Evolutionary conservation across 164 flowering plant species (phyloP).

Genomic region (Chimonanthus praecox): DNA sequence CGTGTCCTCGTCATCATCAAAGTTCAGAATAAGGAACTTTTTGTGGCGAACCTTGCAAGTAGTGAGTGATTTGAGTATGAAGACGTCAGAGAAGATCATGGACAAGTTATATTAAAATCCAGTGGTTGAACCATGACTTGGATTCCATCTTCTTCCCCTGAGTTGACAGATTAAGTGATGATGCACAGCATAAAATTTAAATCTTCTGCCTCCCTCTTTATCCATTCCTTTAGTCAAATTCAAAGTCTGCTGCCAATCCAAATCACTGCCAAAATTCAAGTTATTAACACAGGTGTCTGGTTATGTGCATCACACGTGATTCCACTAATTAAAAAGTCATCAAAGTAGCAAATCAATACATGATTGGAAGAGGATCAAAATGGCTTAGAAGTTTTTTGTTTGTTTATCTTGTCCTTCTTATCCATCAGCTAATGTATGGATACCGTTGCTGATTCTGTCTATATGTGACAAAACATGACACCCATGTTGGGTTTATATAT

Average conservation of each 20-base stretch:
- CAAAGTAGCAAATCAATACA: not conserved
- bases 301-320: not conserved
- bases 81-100: not conserved
- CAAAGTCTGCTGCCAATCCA: too few relatives aligned
- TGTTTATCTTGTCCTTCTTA: not conserved
- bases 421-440: not conserved
- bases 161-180: not conserved
- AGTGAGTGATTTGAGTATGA: not conserved
- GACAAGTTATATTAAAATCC: conserved; percentile 23
- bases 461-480: conserved; percentile 1
- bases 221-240: not conserved
- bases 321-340: not conserved
- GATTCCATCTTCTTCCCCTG: conserved; percentile 38
- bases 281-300: too few relatives aligned
- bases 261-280: too few relatives aligned
- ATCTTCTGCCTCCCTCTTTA: too few relatives aligned
- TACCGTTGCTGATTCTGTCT: not conserved
- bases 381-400: not conserved
- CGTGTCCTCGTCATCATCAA: not conserved
- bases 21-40: not conserved
- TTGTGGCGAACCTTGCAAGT: not conserved
- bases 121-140: conserved; percentile 60
- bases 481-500: not conserved
- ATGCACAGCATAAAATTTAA: too few relatives aligned
- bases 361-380: not conserved